Evolutionary conservation across 495 filamentous ascomycete species (phyloP), one percentile per base, ranked within the genome.

Genomic region (Cairneyella variabilis): DNA sequence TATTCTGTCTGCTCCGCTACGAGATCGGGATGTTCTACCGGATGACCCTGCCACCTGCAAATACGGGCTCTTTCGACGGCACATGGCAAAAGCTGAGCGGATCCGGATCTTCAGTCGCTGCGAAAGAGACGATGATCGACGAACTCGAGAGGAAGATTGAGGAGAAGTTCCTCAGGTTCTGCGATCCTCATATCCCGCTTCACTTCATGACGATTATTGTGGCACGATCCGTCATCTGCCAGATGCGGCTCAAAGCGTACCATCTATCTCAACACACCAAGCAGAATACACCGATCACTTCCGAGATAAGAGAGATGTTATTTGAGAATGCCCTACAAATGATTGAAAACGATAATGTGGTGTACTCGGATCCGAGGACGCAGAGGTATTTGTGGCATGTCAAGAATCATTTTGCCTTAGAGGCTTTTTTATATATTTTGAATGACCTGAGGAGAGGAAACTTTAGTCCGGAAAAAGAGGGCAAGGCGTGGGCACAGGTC

Each of bases 141-240:
- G 16, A 40, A 16, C 11, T 20, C 8, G 37, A 40, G 17, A 8
- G 37, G 8, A 20, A 73, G 4, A 71, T 93, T 2, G 84, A 92
- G 54, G 69, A 76, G 22, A 71, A 80, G 39, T 86, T 90, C 57
- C 70, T 90, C 4, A 69, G 70, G 45, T 66, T 84, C 50, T 78
- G 77, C 56, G 59, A 59, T 4, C 76, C 79, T 54, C 77, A 76
- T 55, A 68, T 65, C 23, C 83, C 88, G 14, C 70, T 92, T 22
- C 75, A 79, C 51, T 88, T 81, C 80, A 77, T 88, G 2, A 81
- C 79, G 20, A 79, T 78, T 23, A 88, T 83, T 16, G 71, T 91
- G 16, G 76, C 80, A 9, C 75, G 84, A 3, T 68, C 91, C 3
- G 79, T 87, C 7, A 40, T 8, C 17, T n/a, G 11, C 17, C 11